These are phyloP conservation scores for Albizia julibrissin DNA, from an alignment of 306 rosid genomes.

Conservation along the genomic window DNA sequence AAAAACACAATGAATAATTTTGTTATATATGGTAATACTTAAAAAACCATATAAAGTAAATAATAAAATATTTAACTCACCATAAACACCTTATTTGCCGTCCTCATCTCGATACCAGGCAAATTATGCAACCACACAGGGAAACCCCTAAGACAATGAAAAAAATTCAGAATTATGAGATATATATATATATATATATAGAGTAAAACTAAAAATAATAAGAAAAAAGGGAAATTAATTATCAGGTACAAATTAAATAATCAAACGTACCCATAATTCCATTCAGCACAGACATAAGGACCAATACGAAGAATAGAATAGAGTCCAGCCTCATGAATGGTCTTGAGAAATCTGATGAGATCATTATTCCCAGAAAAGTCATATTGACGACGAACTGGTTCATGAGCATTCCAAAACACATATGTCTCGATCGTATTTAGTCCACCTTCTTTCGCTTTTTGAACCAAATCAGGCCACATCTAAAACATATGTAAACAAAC, in stretches of 20 bases:
- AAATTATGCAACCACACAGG: slow-evolving; percentile 65
- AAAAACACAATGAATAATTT: background rate
- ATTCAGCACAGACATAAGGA: slow-evolving; percentile 66
- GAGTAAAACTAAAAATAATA: background rate
- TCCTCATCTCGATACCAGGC: slow-evolving; percentile 53
- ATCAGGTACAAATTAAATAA: background rate
- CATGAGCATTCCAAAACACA: slow-evolving; percentile 58
- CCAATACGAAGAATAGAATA: slow-evolving; percentile 64
- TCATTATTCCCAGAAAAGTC: slow-evolving; percentile 47
- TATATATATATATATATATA: no score
- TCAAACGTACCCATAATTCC: slow-evolving; percentile 55
- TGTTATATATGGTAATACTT: no score
- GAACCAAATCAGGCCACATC: slow-evolving; percentile 67
- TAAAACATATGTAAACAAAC: background rate
- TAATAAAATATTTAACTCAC: background rate
- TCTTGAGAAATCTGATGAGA: slow-evolving; percentile 50
- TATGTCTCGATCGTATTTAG: slow-evolving; percentile 58
- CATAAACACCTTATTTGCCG: slow-evolving; percentile 46
- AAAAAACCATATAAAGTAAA: background rate
- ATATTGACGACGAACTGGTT: slow-evolving; percentile 46
- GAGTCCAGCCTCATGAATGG: slow-evolving; percentile 52
- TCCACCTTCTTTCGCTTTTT: slow-evolving; percentile 57
- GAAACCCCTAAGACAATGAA: slow-evolving; percentile 43
- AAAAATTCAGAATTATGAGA: background rate
- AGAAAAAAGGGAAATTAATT: background rate